Conservation (phyloP, 495 filamentous ascomycete genomes). For the Oidiodendron maius region DNA sequence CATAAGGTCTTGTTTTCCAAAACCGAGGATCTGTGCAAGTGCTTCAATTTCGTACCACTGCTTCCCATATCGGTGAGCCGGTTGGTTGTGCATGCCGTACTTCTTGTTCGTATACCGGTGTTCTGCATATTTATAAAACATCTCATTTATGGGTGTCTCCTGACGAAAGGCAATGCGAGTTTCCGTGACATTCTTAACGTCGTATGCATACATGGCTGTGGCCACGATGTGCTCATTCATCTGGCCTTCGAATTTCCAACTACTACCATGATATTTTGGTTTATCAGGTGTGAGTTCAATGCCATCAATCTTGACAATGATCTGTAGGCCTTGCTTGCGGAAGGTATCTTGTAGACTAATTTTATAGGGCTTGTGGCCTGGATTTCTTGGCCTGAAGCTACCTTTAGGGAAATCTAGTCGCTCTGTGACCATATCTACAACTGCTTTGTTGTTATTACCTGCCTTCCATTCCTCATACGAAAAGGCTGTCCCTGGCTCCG, state of each 20-base stretch:
- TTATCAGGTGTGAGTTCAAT: conserved; percentile 28
- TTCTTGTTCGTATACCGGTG: neutral
- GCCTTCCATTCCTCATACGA: neutral
- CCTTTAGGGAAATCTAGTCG: neutral
- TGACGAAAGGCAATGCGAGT: conserved; percentile 47
- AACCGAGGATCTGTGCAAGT: neutral
- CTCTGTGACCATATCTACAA: neutral
- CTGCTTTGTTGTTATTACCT: neutral
- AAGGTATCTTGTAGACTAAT: conserved; percentile 25
- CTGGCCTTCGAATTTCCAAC: conserved; percentile 22
- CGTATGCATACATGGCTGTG: conserved; percentile 55
- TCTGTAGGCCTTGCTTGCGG: conserved; percentile 31
- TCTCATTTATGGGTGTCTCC: conserved; percentile 6
- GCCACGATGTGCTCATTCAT: conserved; percentile 51
- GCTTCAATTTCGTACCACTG: neutral
- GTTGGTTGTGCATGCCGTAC: neutral
- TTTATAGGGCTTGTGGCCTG: neutral
- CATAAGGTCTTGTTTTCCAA: neutral
- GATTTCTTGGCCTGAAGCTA: neutral
- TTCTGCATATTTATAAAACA: neutral
- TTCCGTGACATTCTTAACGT: conserved; percentile 51
- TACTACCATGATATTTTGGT: conserved; percentile 22
- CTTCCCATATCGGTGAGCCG: neutral
- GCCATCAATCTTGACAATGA: conserved; percentile 27
- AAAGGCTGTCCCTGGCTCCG: neutral